These are phyloP conservation scores for Arthrobotrys conoides DNA, from an alignment of 2,329 filamentous ascomycete species.

Conservation along the genomic window DNA sequence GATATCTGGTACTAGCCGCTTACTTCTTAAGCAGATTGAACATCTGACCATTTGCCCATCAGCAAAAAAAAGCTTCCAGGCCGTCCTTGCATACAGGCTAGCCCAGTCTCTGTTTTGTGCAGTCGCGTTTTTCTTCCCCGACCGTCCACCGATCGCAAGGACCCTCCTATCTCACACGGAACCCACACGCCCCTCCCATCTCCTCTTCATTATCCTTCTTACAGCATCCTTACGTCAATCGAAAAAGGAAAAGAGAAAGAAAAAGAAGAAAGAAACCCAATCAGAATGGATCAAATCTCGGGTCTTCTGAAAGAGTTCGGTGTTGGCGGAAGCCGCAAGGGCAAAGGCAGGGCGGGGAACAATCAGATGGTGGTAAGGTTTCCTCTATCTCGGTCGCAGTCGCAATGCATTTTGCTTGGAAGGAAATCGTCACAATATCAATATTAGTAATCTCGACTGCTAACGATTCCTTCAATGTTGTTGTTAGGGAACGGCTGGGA, in stretches of 20 bases:
- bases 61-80: neutral
- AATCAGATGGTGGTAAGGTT: constrained; percentile 39
- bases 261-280: constrained; percentile 6
- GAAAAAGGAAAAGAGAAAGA: neutral
- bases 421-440: neutral
- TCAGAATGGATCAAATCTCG: constrained; percentile 52
- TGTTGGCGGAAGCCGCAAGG: constrained; percentile 44
- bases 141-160: constrained; percentile 40
- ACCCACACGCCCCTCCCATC: neutral
- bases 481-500: constrained; percentile 48
- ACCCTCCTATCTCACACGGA: constrained; percentile 41
- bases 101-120: constrained; percentile 7
- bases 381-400: neutral
- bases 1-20: neutral
- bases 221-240: neutral
- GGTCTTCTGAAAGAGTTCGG: constrained; percentile 55
- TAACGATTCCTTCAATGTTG: neutral
- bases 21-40: neutral
- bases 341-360: constrained; percentile 48
- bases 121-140: constrained; percentile 10
- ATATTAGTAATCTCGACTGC: neutral
- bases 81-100: constrained; percentile 27
- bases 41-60: neutral
- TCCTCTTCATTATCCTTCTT: neutral
- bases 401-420: constrained; percentile 2